Conservation (phyloP, 495 filamentous ascomycete genomes). For the Chlorociboria aeruginascens region DNA sequence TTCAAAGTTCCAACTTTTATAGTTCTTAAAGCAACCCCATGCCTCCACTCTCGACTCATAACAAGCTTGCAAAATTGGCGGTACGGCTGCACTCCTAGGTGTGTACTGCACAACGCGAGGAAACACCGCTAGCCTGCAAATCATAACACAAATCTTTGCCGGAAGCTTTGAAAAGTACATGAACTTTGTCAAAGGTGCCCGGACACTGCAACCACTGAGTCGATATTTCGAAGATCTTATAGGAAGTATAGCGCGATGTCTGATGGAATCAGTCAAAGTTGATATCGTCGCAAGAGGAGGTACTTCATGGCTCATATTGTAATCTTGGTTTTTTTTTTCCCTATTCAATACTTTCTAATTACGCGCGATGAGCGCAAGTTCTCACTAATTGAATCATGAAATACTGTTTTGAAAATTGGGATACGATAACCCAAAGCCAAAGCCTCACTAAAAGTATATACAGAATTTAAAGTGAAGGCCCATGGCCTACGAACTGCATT, state of each 20-base stretch:
- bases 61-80: not conserved
- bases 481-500: not conserved
- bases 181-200: not conserved
- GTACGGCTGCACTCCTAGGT: not conserved
- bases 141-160: not conserved
- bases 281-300: too few species aligned
- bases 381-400: too few species aligned
- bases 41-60: conserved; percentile 9
- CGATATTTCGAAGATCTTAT: too few species aligned
- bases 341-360: too few species aligned
- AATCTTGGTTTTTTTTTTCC: too few species aligned
- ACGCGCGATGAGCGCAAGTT: too few species aligned
- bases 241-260: too few species aligned
- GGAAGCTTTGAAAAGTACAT: not conserved
- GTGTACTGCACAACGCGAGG: not conserved
- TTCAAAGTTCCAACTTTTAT: too few species aligned
- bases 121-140: not conserved
- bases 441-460: not conserved
- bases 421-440: not conserved
- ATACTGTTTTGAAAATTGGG: not conserved
- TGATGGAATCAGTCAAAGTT: too few species aligned
- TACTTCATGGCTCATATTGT: too few species aligned
- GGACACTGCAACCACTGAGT: too few species aligned
- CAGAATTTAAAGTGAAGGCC: not conserved
- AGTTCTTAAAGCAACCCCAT: too few species aligned